Evolutionary conservation across 192 early-diverging fungal species (phyloP), one percentile per base, ranked within the genome.

Genomic region (Backusella circina): DNA sequence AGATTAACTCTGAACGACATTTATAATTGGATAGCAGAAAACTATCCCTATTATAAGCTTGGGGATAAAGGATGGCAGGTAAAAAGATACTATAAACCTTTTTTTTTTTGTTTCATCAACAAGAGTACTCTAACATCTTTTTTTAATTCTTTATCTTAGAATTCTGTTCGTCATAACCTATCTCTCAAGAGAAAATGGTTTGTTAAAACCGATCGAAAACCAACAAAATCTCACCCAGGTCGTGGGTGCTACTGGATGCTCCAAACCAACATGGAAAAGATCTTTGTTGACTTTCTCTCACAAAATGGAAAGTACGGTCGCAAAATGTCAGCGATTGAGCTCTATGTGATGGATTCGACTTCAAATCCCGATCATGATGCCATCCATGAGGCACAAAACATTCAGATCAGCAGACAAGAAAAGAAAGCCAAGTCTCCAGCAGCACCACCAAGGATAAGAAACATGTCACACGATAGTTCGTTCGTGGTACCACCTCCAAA

Each of bases 131-230:
- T 23, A 30, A 47, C 32, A 23, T 0, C n/a, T 0, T 0, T 32
- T 57, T n/a, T 23, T 23, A 36, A 74, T 28, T 36, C 28, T 44
- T 75, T 78, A 38, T 84, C 83, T 83, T 81, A 95, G 89, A 97
- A 96, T 82, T 97, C 95, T 5, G 89, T 97, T 70, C 85, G 96
- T 3, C 95, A 97, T 79, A 95, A 95, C 75, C 85, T 97, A 21
- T 94, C 93, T 13, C 86, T 95, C 26, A 96, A 96, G 77, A 90
- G 89, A 67, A 85, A 85, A 21, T 70, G 67, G 65, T 98, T 98
- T 74, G 81, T 85, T 30, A 91, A 93, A 70, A 79, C 95, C n/a
- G 88, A 93, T 3, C 88, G 95, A 2, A 72, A 57, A 26, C 80
- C 80, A 16, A 87, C 88, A 1, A 66, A 79, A 30, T 89, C 71